Percentiles rank a stretch among this genome's conserved stretches.
These are phyloP conservation scores for Yamadazyma taylorii DNA, from an alignment of 1,139 yeast genomes.

Conservation along the genomic window DNA sequence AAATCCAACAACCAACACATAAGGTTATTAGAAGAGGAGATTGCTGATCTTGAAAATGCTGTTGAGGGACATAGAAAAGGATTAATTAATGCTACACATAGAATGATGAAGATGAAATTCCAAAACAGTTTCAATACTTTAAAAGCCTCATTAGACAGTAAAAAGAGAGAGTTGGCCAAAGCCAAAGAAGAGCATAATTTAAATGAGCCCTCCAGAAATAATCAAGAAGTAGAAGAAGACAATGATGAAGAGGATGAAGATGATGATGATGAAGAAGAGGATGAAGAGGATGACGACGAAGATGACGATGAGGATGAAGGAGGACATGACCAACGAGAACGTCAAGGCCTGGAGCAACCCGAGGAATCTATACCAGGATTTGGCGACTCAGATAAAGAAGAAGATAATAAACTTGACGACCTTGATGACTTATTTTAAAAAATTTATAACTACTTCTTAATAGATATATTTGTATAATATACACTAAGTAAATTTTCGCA, in stretches of 20 bases:
- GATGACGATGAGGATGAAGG: constrained; percentile 22
- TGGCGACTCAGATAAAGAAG: constrained; percentile 33
- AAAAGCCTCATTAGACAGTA: constrained; percentile 79
- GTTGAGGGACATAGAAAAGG: constrained; percentile 76
- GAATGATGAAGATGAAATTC: constrained; percentile 85
- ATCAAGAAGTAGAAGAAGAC: constrained; percentile 26
- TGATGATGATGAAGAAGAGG: constrained; percentile 15
- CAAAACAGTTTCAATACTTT: constrained; percentile 78
- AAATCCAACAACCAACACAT: constrained; percentile 59
- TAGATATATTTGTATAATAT: background rate
- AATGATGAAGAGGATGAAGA: constrained; percentile 25
- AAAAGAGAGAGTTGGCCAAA: constrained; percentile 64
- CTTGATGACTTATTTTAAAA: constrained; percentile 32
- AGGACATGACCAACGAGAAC: constrained; percentile 30
- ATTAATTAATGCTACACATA: constrained; percentile 76
- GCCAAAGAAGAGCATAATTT: constrained; percentile 30
- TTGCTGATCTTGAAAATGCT: constrained; percentile 76
- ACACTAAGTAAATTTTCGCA: background rate
- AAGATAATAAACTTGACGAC: constrained; percentile 41
- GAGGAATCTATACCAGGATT: constrained; percentile 14
- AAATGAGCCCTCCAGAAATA: constrained; percentile 22
- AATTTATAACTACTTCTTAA: background rate
- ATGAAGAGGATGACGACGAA: constrained; percentile 24
- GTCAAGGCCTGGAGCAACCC: constrained; percentile 27
- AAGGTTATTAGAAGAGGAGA: constrained; percentile 81